Conservation (phyloP, 305 asterid species). For the Solanum hybrid region DNA sequence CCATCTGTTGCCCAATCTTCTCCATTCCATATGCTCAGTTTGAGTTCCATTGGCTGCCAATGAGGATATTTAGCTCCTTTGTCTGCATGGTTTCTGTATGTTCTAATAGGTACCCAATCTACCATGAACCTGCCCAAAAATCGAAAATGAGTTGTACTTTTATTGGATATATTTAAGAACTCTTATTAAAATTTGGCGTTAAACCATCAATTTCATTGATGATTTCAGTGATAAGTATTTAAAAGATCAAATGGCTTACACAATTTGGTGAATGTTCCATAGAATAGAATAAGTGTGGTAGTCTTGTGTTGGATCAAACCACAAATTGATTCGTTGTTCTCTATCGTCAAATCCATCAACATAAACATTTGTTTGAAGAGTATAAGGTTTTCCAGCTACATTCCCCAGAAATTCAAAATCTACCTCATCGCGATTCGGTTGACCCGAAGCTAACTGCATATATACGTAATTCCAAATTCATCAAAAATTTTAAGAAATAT, state of each 20-base stretch:
- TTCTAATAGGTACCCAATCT: slow-evolving; percentile 79
- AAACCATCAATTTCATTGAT: background rate
- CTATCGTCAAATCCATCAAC: slow-evolving; percentile 61
- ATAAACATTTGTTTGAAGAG: slow-evolving; percentile 72
- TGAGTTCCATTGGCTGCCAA: slow-evolving; percentile 52
- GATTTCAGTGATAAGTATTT: background rate
- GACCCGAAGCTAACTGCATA: slow-evolving; percentile 55
- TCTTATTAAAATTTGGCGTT: background rate
- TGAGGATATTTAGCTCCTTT: slow-evolving; percentile 60
- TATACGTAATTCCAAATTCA: background rate
- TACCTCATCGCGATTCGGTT: slow-evolving; percentile 62
- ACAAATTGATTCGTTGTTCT: slow-evolving; percentile 63
- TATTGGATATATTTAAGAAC: background rate
- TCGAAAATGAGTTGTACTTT: background rate
- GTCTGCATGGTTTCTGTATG: slow-evolving; percentile 70
- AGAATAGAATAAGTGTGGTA: slow-evolving; percentile 74
- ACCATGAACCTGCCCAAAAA: slow-evolving; percentile 61
- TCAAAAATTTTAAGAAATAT: no score
- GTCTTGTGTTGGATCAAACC: slow-evolving; percentile 91
- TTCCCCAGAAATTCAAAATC: slow-evolving; percentile 92
- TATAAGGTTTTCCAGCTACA: slow-evolving; percentile 45
- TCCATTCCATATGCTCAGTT: slow-evolving; percentile 62
- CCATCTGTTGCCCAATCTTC: slow-evolving; percentile 73
- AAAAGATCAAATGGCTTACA: slow-evolving; percentile 35
- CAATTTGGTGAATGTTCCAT: slow-evolving; percentile 84